Percentiles rank a stretch among this genome's conserved stretches.
Evolutionary conservation across 306 rosid species (phyloP).

Genomic region (Senna siamea): DNA sequence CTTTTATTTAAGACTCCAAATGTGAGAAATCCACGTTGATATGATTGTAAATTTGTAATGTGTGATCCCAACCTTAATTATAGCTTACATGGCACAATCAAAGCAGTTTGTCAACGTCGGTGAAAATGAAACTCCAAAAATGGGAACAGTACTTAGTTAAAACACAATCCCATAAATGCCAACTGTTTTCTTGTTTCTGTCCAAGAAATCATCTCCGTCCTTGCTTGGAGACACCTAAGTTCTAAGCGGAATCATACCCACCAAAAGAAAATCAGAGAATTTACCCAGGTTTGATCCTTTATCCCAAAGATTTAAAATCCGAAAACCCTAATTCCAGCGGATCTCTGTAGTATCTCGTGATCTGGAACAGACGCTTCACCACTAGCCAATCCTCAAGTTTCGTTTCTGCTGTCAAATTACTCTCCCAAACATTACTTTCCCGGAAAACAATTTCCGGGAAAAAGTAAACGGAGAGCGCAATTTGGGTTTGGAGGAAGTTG

Average conservation of each 20-base stretch:
- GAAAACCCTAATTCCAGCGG: slow-evolving; percentile 5
- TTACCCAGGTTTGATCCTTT: slow-evolving; percentile 27
- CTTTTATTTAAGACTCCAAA: too few relatives aligned
- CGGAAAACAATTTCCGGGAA: slow-evolving; percentile 30
- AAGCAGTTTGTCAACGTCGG: slow-evolving; percentile 32
- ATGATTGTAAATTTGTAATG: background rate
- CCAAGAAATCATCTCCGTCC: background rate
- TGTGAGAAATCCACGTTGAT: too few relatives aligned
- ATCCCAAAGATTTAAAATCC: slow-evolving; percentile 16
- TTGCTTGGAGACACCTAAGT: slow-evolving; percentile 7
- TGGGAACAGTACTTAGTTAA: background rate
- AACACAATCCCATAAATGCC: background rate
- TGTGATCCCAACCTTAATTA: background rate
- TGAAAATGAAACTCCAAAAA: slow-evolving; percentile 25
- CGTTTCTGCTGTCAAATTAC: background rate
- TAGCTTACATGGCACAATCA: slow-evolving; percentile 41
- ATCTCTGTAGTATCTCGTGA: slow-evolving; percentile 37
- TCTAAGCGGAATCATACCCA: slow-evolving; percentile 37
- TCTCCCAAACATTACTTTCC: slow-evolving; percentile 5
- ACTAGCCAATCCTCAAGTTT: background rate
- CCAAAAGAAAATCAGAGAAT: slow-evolving; percentile 16
- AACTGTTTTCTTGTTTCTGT: background rate
- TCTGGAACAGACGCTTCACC: slow-evolving; percentile 19
- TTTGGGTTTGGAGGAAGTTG: slow-evolving; percentile 23
- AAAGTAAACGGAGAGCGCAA: slow-evolving; percentile 4